phyloP scores from a whole-genome alignment of 305 asterid genomes.

The Solanum hybrid region DNA sequence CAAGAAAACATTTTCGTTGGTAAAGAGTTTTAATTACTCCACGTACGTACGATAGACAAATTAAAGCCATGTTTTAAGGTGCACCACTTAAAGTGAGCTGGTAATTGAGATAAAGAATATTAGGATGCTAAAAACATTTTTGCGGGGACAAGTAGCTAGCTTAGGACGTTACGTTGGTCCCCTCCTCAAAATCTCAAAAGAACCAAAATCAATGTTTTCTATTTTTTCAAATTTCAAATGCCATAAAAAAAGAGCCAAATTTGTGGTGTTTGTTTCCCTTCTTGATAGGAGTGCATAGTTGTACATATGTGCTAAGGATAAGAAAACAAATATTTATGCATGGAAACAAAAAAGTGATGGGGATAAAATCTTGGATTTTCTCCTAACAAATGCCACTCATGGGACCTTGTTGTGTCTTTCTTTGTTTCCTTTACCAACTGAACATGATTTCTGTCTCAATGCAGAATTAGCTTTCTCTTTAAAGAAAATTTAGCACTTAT shows the following conservation, averaged over 20 bases:
- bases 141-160: slow-evolving; percentile 10
- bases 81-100: not conserved
- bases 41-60: not conserved
- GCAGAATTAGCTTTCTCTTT: not conserved
- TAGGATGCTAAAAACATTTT: not conserved
- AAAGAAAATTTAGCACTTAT: not conserved
- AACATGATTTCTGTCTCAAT: not conserved
- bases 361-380: slow-evolving; percentile 5
- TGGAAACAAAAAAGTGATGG: slow-evolving; percentile 4
- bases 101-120: not conserved
- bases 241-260: not conserved
- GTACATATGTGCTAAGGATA: not conserved
- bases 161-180: slow-evolving; percentile 15
- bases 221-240: not conserved
- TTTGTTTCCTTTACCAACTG: not conserved
- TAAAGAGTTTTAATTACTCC: not conserved
- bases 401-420: slow-evolving; percentile 17
- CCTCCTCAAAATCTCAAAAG: slow-evolving; percentile 4
- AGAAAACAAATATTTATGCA: not conserved
- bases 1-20: not conserved
- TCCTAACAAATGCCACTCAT: slow-evolving; percentile 2
- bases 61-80: not conserved
- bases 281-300: not conserved
- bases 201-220: not conserved
- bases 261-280: slow-evolving; percentile 10